Evolutionary conservation across 495 filamentous ascomycete species (phyloP).

Genomic region (Tuber melanosporum): DNA sequence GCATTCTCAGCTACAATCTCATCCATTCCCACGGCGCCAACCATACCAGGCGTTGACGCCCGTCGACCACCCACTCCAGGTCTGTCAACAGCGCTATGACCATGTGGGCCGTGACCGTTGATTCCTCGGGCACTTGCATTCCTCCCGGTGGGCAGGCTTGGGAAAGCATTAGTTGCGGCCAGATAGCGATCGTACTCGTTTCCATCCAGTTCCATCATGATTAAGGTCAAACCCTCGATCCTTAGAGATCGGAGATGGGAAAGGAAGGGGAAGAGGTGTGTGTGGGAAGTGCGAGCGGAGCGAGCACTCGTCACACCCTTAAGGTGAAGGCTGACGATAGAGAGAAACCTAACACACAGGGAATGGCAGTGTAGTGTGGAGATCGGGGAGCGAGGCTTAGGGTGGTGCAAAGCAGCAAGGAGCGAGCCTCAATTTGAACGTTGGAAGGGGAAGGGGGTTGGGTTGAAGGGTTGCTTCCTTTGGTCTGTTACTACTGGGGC

Average conservation of each 20-base stretch:
- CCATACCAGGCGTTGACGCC: slow-evolving; percentile 36
- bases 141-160: slow-evolving; percentile 9
- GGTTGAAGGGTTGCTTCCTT: slow-evolving; percentile 1
- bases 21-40: slow-evolving; percentile 38
- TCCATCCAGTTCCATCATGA: slow-evolving; percentile 38
- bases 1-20: slow-evolving; percentile 39
- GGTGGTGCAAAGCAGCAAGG: slow-evolving; percentile 6
- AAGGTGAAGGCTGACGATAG: slow-evolving; percentile 30
- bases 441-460: slow-evolving; percentile 3
- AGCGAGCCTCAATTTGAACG: slow-evolving; percentile 2
- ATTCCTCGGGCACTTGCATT: slow-evolving; percentile 40
- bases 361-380: background rate
- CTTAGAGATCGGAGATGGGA: slow-evolving; percentile 34
- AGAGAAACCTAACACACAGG: slow-evolving; percentile 10
- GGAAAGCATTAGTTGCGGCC: slow-evolving; percentile 23
- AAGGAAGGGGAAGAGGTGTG: slow-evolving; percentile 27
- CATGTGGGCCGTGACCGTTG: slow-evolving; percentile 27
- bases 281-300: slow-evolving; percentile 2
- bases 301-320: slow-evolving; percentile 32
- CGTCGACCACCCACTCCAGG: slow-evolving; percentile 30
- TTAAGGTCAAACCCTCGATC: slow-evolving; percentile 36
- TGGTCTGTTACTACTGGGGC: background rate
- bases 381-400: slow-evolving; percentile 1
- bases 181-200: slow-evolving; percentile 34
- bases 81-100: slow-evolving; percentile 15